Percentiles rank a stretch among this genome's conserved stretches.
Evolutionary conservation across 2,329 filamentous ascomycete species (phyloP).

Genomic region (Cephalotrichum gorgonifer): DNA sequence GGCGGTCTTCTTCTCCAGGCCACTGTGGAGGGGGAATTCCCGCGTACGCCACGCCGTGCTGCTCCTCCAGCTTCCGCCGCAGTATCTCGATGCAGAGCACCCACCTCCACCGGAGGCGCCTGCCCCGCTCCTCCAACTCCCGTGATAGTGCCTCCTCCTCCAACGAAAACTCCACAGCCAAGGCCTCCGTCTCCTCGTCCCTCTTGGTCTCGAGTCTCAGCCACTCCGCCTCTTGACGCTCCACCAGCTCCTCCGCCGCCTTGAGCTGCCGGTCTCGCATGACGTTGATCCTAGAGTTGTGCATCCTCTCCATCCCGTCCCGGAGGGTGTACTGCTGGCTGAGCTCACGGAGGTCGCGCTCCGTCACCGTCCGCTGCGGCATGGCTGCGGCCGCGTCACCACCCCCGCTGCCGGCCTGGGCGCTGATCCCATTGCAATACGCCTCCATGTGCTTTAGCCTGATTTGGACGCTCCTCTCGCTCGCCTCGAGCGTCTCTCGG

Average conservation of each 20-base stretch:
- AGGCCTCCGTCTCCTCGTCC: conserved; percentile 34
- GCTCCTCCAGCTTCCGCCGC: conserved; percentile 38
- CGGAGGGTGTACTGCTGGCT: conserved; percentile 51
- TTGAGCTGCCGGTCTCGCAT: conserved; percentile 55
- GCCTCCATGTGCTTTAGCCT: conserved; percentile 57
- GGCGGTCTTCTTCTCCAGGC: neutral
- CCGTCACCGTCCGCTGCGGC: conserved; percentile 44
- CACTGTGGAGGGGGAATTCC: neutral
- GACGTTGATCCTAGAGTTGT: conserved; percentile 52
- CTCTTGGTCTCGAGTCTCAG: conserved; percentile 33
- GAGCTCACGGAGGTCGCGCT: conserved; percentile 47
- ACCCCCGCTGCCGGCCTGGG: conserved; percentile 10
- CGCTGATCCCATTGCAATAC: conserved; percentile 46
- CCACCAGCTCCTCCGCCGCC: conserved; percentile 47
- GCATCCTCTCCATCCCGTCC: conserved; percentile 47
- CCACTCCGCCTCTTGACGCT: conserved; percentile 42
- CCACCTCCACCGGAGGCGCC: conserved; percentile 39
- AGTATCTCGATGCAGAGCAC: conserved; percentile 39
- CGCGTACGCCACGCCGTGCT: conserved; percentile 32
- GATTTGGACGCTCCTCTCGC: conserved; percentile 44
- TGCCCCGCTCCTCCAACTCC: conserved; percentile 33
- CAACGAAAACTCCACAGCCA: conserved; percentile 33
- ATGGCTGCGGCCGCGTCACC: conserved; percentile 22
- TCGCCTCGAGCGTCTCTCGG: conserved; percentile 40
- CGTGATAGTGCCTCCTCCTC: conserved; percentile 38